Evolutionary conservation across 2,329 filamentous ascomycete genomes (phyloP), one percentile per base, ranked within the genome.

Genomic region (Graphilbum fragrans): DNA sequence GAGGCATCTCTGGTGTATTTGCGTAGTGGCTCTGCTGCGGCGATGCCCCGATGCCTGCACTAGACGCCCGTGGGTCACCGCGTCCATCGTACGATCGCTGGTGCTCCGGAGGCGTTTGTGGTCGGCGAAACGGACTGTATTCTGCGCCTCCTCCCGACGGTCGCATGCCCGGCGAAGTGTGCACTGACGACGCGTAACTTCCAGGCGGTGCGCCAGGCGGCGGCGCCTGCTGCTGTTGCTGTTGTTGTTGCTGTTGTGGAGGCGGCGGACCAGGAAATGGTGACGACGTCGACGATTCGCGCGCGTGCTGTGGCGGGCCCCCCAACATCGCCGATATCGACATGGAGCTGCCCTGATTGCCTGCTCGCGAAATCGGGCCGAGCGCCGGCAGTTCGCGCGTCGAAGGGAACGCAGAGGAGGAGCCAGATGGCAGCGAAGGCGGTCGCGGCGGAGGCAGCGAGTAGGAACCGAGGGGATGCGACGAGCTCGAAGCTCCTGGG

Each of bases 41-140:
- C 18, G 47, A 49, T 2, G 45, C 45, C 21, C 25, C 37, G 7
- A 49, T 35, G 4, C 70, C 70, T 14, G 72, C 74, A 5, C 63
- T 65, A 16, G 63, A 65, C 3, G 62, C 62, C 52, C 70, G 61
- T 32, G 60, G 62, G 46, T 66, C 56, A 50, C 60, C 56, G 49
- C 63, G 52, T 41, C 53, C 37, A 43, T 77, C 66, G 60, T 76
- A 74, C 42, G 64, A 62, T 51, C 74, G 69, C 37, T 70, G 65
- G 46, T 79, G 77, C 35, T 86, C 82, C n/a, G 82, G 42, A 5
- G 48, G 82, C 0, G 82, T 86, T 44, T 83, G 77, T 3, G 82
- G 82, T 45, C 81, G 69, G 47, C 80, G 70, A 55, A 73, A 81
- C 5, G 71, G 67, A 39, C 63, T 64, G 46, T 82, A 81, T 17